Conservation (phyloP, 768 basidiomycete genomes). For the Amylocystis lapponica region DNA sequence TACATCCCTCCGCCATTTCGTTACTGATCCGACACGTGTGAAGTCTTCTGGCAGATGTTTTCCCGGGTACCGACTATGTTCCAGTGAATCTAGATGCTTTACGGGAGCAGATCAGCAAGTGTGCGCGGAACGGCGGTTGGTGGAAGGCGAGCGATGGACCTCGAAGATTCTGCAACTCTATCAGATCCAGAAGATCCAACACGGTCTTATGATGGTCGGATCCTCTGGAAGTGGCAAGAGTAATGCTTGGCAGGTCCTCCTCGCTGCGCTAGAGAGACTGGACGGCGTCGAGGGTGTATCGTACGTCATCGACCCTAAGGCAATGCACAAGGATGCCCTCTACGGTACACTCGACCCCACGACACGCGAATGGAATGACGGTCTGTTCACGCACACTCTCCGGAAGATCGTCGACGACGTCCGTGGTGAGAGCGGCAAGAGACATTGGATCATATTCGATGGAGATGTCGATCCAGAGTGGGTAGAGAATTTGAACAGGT, state of each 20-base stretch:
- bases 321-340: conserved; percentile 96
- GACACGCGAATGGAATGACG: conserved; percentile 99
- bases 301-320: conserved; percentile 98
- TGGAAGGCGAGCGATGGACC: conserved; percentile 85
- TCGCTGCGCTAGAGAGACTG: conserved; percentile 83
- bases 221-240: conserved; percentile 96
- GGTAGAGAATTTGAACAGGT: conserved; percentile 99
- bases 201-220: conserved; percentile 99
- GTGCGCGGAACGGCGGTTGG: conserved; percentile 80
- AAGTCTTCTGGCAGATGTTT: conserved; percentile 92
- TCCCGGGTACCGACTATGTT: conserved; percentile 90
- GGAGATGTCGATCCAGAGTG: conserved; percentile 99
- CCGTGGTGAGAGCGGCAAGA: conserved; percentile 91
- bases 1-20: not conserved
- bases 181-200: conserved; percentile 99
- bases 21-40: conserved; percentile 4
- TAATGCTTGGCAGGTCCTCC: conserved; percentile 92
- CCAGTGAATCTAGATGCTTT: conserved; percentile 86
- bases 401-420: conserved; percentile 99
- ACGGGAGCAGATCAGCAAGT: conserved; percentile 83
- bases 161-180: conserved; percentile 96
- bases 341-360: conserved; percentile 97
- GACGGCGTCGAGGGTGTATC: conserved; percentile 90
- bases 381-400: conserved; percentile 94
- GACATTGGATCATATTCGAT: conserved; percentile 99